These are phyloP conservation scores for Sporothrix variecibatus DNA, from an alignment of 2,329 filamentous ascomycete genomes.

Conservation along the genomic window DNA sequence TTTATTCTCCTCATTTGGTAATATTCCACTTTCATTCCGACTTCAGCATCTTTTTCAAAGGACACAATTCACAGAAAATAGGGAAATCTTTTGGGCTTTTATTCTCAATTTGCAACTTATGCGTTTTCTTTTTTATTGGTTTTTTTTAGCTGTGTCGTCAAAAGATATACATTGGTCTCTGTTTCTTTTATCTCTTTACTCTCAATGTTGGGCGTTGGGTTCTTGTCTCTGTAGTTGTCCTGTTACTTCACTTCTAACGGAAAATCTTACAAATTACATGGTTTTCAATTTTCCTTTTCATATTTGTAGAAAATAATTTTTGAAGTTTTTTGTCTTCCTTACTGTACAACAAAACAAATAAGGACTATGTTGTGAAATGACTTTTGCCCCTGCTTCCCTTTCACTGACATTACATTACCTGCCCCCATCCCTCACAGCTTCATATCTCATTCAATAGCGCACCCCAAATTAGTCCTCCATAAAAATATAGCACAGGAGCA, in stretches of 20 bases:
- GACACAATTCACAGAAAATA: not conserved
- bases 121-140: not conserved
- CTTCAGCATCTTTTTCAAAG: not conserved
- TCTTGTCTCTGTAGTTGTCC: not conserved
- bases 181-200: not conserved
- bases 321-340: not conserved
- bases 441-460: not conserved
- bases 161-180: not conserved
- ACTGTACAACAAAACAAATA: not conserved
- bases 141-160: not conserved
- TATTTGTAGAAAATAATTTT: not conserved
- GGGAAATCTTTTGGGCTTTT: not conserved
- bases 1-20: not conserved
- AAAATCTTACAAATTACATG: not conserved
- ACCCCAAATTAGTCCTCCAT: not conserved
- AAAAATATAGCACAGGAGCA: not conserved
- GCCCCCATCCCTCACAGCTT: not conserved
- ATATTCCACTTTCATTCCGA: not conserved
- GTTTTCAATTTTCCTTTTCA: not conserved
- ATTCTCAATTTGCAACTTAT: not conserved
- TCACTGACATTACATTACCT: not conserved
- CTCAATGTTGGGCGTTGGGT: not conserved
- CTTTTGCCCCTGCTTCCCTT: not conserved
- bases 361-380: not conserved
- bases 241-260: not conserved